These are phyloP conservation scores for Coprinellus micaceus DNA, from an alignment of 768 basidiomycete genomes.

Conservation along the genomic window DNA sequence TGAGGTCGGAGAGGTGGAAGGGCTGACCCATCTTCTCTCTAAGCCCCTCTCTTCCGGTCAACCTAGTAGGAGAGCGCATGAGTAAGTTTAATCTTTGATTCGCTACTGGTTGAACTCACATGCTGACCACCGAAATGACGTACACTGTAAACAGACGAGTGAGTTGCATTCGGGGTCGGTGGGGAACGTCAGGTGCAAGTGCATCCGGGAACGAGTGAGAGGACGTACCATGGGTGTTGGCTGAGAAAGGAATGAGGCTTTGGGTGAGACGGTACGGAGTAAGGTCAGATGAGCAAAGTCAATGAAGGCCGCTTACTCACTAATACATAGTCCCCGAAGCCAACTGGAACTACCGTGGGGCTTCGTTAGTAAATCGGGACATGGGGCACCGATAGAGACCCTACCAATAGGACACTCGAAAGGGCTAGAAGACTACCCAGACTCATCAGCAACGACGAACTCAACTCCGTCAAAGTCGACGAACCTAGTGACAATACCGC, in stretches of 20 bases:
- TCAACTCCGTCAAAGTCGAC: too few species aligned
- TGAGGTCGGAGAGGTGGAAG: not conserved
- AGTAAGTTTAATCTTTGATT: too few species aligned
- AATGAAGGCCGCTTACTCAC: not conserved
- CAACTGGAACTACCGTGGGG: not conserved
- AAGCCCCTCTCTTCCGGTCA: not conserved
- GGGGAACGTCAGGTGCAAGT: not conserved
- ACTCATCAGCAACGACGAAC: too few species aligned
- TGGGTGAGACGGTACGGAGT: not conserved
- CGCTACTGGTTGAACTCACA: too few species aligned
- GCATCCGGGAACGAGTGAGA: not conserved
- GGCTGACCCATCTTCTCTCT: not conserved
- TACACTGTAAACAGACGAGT: not conserved
- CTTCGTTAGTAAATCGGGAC: too few species aligned
- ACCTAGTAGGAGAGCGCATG: not conserved
- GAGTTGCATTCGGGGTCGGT: not conserved
- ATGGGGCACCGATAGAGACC: not conserved
- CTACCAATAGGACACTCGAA: not conserved
- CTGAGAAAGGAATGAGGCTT: not conserved
- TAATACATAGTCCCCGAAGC: not conserved
- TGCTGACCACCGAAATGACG: constrained; percentile 5
- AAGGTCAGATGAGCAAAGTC: not conserved
- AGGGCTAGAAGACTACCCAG: not conserved
- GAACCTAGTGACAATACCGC: not conserved
- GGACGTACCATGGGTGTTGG: not conserved